Base-by-base conservation (phyloP, 1,139 yeast species). In the Scheffersomyces parashehatae region DNA sequence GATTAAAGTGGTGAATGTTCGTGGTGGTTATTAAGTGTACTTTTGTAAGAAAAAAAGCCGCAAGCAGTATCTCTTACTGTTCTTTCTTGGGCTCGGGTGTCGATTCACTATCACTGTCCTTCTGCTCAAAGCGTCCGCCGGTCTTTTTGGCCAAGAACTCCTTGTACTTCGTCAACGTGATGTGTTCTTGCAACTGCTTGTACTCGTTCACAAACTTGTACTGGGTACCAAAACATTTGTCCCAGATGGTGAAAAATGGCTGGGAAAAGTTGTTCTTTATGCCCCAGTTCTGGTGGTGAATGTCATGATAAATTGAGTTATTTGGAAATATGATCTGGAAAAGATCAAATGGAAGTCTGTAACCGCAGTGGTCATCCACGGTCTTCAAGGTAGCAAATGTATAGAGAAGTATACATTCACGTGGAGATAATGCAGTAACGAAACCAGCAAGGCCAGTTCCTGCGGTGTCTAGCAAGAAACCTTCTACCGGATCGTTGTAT, bases 301-400 rank as follows among this genome's bases (percentile, higher is more conserved):
- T 90, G 67, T 93, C 99, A 62, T 93, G 99, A 65, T 90, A 93
- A 33, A 90, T 86, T 10, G 98, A 88, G 59, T 93, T 91, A 69
- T 93, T 93, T 49, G 98, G 98, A 77, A 93, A 93, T 12, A 91
- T 45, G 35, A 82, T 62, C 70, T 93, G 99, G 73, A 93, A 87
- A 29, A 91, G 82, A 64, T 93, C 99, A 64, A 71, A 87, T 13
- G 98, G 99, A 46, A 93, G 71, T 38, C 90, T 82, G 66, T 91
- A 93, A 14, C 99, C 99, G 66, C 98, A 93, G 66, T 93, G 99
- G 65, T 93, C 99, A 64, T 93, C 99, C 41, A 93, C 97, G 1
- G 99, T 93, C 67, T 93, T 93, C 78, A 93, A 67, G 5, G 99
- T 93, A 12, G 97, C 88, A 64, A 93, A 88, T 3, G 93, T 83